A percentile compares a stretch with the other conserved stretches of the same genome.
Evolutionary conservation across 2,329 filamentous ascomycete species (phyloP).

Genomic region (Fusarium chlamydosporum): DNA sequence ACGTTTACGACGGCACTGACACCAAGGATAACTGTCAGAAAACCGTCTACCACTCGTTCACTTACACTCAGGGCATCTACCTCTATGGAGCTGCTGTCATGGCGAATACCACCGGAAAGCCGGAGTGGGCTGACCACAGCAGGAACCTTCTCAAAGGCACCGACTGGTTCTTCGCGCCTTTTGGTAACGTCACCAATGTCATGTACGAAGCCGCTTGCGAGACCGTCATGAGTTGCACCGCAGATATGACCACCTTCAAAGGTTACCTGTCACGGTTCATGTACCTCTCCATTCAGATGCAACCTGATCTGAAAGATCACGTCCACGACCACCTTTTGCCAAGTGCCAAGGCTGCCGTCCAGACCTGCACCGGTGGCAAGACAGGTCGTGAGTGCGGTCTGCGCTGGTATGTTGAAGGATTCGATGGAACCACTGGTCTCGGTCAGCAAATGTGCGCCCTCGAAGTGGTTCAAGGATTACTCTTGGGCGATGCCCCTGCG

Average conservation of each 20-base stretch:
- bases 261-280: conserved; percentile 76
- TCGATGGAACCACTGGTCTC: conserved; percentile 68
- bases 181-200: conserved; percentile 67
- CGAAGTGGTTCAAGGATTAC: conserved; percentile 72
- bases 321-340: conserved; percentile 65
- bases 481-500: conserved; percentile 60
- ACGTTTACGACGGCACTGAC: conserved; percentile 75
- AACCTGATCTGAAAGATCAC: conserved; percentile 65
- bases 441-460: conserved; percentile 76
- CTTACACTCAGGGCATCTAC: conserved; percentile 76
- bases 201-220: conserved; percentile 80
- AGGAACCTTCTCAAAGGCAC: conserved; percentile 66
- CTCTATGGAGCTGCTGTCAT: conserved; percentile 75
- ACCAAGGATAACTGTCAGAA: conserved; percentile 67
- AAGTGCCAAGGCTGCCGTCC: conserved; percentile 69
- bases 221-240: conserved; percentile 67
- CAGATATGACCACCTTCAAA: conserved; percentile 78
- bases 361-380: conserved; percentile 69
- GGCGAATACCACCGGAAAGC: conserved; percentile 70
- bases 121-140: conserved; percentile 68
- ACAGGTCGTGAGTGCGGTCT: conserved; percentile 70
- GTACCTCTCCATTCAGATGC: conserved; percentile 69
- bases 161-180: conserved; percentile 68
- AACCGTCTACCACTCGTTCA: conserved; percentile 70
- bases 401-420: conserved; percentile 72